These are phyloP conservation scores for Saposhnikovia divaricata DNA, from an alignment of 129 eudicot species.

Conservation along the genomic window DNA sequence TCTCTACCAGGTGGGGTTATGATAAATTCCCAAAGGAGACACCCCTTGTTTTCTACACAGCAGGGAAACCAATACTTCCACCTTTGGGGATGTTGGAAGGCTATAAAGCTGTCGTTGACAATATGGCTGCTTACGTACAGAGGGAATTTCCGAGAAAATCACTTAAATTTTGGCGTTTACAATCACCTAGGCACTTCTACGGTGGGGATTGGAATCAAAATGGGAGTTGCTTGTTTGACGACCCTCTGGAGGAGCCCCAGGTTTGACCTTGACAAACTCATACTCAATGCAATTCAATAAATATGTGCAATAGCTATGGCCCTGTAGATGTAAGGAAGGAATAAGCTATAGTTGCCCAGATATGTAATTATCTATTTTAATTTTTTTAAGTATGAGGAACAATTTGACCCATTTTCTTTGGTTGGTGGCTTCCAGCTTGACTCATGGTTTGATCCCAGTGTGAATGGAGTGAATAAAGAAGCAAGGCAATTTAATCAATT, in stretches of 20 bases:
- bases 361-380: too few species aligned
- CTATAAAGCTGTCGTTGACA: conserved; percentile 51
- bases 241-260: conserved; percentile 72
- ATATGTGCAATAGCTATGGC: not conserved
- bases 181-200: conserved; percentile 80
- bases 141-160: conserved; percentile 40
- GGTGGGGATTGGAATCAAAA: conserved; percentile 99
- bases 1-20: conserved; percentile 63
- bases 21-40: conserved; percentile 78
- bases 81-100: conserved; percentile 61
- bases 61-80: conserved; percentile 65
- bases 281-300: not conserved
- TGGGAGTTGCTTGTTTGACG: conserved; percentile 74
- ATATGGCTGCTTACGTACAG: conserved; percentile 63
- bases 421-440: conserved; percentile 65
- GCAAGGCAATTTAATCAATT: conserved; percentile 52
- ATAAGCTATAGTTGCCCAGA: too few species aligned
- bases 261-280: conserved; percentile 21
- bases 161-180: conserved; percentile 85
- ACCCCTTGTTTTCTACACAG: conserved; percentile 73
- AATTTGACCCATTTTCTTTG: not conserved
- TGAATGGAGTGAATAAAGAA: conserved; percentile 93
- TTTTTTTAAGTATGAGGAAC: too few species aligned
- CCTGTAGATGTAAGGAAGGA: too few species aligned
- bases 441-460: conserved; percentile 87